Conservation (phyloP, 305 asterid species). For the Solanum chacoense region DNA sequence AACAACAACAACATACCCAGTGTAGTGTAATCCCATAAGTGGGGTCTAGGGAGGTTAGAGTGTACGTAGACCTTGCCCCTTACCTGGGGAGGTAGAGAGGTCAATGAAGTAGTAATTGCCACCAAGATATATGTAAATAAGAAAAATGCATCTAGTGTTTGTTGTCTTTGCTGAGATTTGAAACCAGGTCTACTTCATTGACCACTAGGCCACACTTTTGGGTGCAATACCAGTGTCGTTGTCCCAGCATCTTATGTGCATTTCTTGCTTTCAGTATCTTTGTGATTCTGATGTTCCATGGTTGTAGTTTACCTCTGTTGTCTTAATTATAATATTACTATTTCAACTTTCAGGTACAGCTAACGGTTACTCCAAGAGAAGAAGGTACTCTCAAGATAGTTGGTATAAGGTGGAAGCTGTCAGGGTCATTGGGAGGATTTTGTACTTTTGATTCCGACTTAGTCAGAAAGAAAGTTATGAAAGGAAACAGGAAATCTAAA, state of each 20-base stretch:
- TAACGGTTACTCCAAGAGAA: conserved; percentile 62
- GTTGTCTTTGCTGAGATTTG: neutral
- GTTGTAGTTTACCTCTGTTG: conserved; percentile 5
- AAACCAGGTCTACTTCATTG: neutral
- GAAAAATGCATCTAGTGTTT: neutral
- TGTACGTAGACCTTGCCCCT: neutral
- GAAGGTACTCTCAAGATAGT: conserved; percentile 78
- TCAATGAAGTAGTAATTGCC: neutral
- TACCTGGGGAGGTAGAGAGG: neutral
- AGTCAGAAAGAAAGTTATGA: conserved; percentile 39
- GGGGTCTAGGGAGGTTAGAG: neutral
- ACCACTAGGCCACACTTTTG: neutral
- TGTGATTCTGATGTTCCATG: neutral
- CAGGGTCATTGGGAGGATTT: conserved; percentile 73
- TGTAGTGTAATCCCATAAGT: neutral
- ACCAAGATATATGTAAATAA: neutral
- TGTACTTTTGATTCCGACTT: conserved; percentile 59
- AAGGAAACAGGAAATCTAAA: conserved; percentile 49
- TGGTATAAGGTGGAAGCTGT: conserved; percentile 98
- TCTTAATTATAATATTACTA: conserved; percentile 2
- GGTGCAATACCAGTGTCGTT: neutral
- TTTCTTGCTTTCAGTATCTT: neutral
- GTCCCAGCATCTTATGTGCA: neutral
- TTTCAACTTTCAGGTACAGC: conserved; percentile 59
- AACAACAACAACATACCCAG: neutral